Conservation (phyloP, 371 early-diverging fungal genomes). For the Rhizopus stolonifer region DNA sequence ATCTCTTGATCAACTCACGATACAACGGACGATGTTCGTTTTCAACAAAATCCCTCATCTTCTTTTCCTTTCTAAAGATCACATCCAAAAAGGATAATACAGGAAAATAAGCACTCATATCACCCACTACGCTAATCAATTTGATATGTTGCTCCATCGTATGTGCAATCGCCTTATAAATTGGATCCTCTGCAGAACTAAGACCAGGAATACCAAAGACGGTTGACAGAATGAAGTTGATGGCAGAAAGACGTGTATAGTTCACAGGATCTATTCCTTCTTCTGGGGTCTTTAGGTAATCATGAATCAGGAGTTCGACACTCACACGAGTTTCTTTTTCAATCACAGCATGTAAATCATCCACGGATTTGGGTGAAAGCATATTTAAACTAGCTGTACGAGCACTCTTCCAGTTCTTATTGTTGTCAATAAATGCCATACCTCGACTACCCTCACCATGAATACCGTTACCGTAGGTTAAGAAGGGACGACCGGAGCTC, state of each 20-base stretch:
- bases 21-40: background rate
- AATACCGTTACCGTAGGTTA: conserved; percentile 14
- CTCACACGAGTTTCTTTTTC: conserved; percentile 5
- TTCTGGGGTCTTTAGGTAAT: background rate
- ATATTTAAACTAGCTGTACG: conserved; percentile 2
- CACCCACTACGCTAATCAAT: background rate
- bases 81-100: conserved; percentile 16
- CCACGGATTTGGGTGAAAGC: conserved; percentile 7
- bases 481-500: conserved; percentile 15
- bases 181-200: conserved; percentile 2
- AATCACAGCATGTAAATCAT: background rate
- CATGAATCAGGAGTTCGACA: conserved; percentile 9
- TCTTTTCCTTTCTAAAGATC: conserved; percentile 8
- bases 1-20: conserved; percentile 1
- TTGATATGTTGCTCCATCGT: background rate
- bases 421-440: background rate
- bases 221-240: conserved; percentile 10
- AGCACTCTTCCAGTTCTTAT: conserved; percentile 3
- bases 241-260: conserved; percentile 5
- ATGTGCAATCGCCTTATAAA: conserved; percentile 11
- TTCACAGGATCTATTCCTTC: conserved; percentile 9
- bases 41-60: background rate
- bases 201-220: conserved; percentile 8
- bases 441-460: conserved; percentile 12
- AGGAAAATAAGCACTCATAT: conserved; percentile 10